Evolutionary conservation across 768 basidiomycete species (phyloP).

Genomic region (Chiua virens): DNA sequence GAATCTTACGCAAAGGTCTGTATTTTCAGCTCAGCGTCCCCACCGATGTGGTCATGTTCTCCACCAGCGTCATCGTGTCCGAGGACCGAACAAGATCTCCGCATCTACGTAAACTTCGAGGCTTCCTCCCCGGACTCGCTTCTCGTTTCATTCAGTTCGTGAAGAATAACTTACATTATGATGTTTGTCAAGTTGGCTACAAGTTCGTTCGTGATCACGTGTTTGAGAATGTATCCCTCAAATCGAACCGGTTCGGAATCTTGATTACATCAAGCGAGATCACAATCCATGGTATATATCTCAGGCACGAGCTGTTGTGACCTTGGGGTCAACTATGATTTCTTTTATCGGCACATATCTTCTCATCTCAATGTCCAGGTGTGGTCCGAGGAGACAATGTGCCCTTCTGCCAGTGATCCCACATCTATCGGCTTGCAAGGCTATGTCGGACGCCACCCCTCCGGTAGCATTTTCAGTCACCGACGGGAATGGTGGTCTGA

Average conservation of each 20-base stretch:
- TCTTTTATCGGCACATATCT: too few relatives aligned
- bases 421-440: not conserved
- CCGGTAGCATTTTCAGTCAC: slow-evolving; percentile 6
- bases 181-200: not conserved
- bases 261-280: too few relatives aligned
- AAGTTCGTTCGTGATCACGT: not conserved
- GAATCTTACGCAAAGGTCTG: not conserved
- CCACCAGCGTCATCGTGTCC: not conserved
- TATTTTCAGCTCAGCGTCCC: too few relatives aligned
- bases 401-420: not conserved
- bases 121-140: slow-evolving; percentile 12
- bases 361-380: not conserved
- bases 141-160: not conserved
- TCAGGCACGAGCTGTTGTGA: too few relatives aligned
- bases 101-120: slow-evolving; percentile 8
- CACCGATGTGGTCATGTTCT: not conserved
- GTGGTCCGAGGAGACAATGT: too few relatives aligned
- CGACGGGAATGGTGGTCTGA: slow-evolving; percentile 7
- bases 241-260: too few relatives aligned
- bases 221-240: too few relatives aligned
- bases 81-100: slow-evolving; percentile 1
- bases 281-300: too few relatives aligned
- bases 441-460: not conserved
- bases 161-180: not conserved
- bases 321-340: too few relatives aligned